Evolutionary conservation across 768 basidiomycete species (phyloP).

Genomic region (Kwoniella sp.): DNA sequence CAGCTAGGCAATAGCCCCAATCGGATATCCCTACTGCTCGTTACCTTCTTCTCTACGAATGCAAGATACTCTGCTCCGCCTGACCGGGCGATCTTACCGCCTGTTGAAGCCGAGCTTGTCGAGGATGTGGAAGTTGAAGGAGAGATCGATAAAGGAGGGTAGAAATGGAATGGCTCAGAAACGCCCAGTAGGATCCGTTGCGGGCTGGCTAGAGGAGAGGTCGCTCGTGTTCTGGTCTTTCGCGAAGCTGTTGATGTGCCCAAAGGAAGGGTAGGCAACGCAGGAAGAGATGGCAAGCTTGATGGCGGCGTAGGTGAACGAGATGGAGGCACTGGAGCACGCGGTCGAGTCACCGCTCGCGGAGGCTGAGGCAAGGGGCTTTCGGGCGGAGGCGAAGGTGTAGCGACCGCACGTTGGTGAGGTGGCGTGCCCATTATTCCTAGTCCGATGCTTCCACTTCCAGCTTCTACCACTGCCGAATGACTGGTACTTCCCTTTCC

Average conservation of each 20-base stretch:
- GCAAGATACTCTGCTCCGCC: conserved; percentile 28
- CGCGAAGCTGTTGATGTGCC: conserved; percentile 10
- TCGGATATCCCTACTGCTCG: conserved; percentile 13
- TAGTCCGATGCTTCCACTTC: conserved; percentile 13
- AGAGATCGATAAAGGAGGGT: conserved; percentile 33
- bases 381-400: conserved; percentile 11
- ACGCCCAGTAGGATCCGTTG: conserved; percentile 43
- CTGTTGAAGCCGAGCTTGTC: conserved; percentile 14
- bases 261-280: conserved; percentile 24
- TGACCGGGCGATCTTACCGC: conserved; percentile 17
- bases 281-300: conserved; percentile 38
- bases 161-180: conserved; percentile 44
- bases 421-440: conserved; percentile 1
- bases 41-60: conserved; percentile 23
- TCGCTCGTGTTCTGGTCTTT: background rate
- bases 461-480: conserved; percentile 17
- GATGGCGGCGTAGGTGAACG: conserved; percentile 28
- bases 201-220: conserved; percentile 15
- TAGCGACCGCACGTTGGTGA: background rate
- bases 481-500: conserved; percentile 10
- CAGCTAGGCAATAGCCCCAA: conserved; percentile 40
- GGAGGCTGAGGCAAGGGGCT: conserved; percentile 18
- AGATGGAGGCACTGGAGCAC: conserved; percentile 5
- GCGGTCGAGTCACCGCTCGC: conserved; percentile 12
- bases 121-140: conserved; percentile 22